Conservation (phyloP, 495 filamentous ascomycete genomes). For the Daldinia caldariorum region DNA sequence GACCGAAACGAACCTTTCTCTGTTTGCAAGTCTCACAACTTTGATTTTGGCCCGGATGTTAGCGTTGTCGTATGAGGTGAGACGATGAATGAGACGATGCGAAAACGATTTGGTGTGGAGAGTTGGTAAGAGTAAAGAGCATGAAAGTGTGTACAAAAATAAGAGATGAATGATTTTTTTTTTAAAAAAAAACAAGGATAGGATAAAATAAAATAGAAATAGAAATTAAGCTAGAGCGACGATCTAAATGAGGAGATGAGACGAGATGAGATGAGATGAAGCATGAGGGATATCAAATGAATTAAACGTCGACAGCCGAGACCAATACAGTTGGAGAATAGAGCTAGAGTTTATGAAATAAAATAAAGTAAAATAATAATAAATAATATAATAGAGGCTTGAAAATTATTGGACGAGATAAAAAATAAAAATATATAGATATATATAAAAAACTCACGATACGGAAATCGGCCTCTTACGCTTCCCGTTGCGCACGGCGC, state of each 20-base stretch:
- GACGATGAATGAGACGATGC: conserved; percentile 3
- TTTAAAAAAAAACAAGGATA: too few relatives aligned
- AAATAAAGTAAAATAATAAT: too few relatives aligned
- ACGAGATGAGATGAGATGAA: background rate
- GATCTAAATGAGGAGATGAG: conserved; percentile 6
- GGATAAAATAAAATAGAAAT: too few relatives aligned
- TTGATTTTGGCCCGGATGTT: conserved; percentile 29
- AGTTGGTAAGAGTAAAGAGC: background rate
- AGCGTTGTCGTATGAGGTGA: conserved; percentile 25
- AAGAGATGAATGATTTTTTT: too few relatives aligned
- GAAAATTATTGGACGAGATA: background rate
- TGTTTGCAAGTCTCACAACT: conserved; percentile 87
- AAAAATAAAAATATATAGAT: background rate
- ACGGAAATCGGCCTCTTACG: conserved; percentile 69
- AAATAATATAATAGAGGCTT: background rate
- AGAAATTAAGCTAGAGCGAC: background rate
- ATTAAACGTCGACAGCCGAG: background rate
- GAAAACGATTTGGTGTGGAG: background rate
- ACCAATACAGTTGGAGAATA: conserved; percentile 10
- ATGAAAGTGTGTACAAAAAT: too few relatives aligned
- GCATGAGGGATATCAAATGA: conserved; percentile 7
- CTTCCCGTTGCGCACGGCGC: conserved; percentile 53
- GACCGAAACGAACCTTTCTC: conserved; percentile 67
- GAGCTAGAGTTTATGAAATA: background rate
- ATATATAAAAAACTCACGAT: conserved; percentile 61